Conservation (phyloP, 768 basidiomycete species). For the Nidularia sp. region DNA sequence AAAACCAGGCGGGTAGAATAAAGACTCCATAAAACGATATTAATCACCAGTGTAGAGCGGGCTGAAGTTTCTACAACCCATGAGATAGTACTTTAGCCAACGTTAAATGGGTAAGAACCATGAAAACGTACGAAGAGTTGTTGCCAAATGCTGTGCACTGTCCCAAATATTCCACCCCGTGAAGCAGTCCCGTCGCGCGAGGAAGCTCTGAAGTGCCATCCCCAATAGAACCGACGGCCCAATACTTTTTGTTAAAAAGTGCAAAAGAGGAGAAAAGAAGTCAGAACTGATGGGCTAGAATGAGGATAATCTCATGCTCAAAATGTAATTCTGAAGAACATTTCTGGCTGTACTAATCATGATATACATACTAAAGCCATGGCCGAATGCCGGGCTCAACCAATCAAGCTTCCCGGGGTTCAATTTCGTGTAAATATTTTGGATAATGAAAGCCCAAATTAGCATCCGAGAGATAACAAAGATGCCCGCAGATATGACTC, state of each 20-base stretch:
- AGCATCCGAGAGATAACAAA: constrained; percentile 9
- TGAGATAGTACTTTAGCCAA: not conserved
- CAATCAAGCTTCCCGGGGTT: constrained; percentile 15
- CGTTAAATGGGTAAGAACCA: constrained; percentile 1
- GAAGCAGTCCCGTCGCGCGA: constrained; percentile 11
- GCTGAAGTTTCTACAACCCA: not conserved
- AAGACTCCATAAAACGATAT: constrained; percentile 1
- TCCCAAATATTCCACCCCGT: constrained; percentile 12
- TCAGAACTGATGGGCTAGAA: not conserved
- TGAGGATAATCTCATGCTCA: not conserved
- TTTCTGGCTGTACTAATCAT: constrained; percentile 11
- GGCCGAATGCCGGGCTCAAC: constrained; percentile 5
- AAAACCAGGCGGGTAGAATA: not conserved
- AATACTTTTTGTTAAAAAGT: constrained; percentile 6
- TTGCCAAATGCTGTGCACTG: constrained; percentile 14
- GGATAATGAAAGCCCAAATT: constrained; percentile 13
- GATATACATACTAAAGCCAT: constrained; percentile 9
- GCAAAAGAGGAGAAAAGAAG: not conserved
- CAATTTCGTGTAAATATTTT: constrained; percentile 7
- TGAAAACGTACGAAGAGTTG: constrained; percentile 9
- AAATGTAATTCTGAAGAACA: constrained; percentile 15
- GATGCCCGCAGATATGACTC: constrained; percentile 9
- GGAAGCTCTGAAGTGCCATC: constrained; percentile 7
- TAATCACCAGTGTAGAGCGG: not conserved
- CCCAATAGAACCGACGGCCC: constrained; percentile 10